A percentile compares a stretch with the other conserved stretches of the same genome.
These are phyloP conservation scores for Wickerhamiella kurtzmanii DNA, from an alignment of 805 yeast genomes.

Conservation along the genomic window DNA sequence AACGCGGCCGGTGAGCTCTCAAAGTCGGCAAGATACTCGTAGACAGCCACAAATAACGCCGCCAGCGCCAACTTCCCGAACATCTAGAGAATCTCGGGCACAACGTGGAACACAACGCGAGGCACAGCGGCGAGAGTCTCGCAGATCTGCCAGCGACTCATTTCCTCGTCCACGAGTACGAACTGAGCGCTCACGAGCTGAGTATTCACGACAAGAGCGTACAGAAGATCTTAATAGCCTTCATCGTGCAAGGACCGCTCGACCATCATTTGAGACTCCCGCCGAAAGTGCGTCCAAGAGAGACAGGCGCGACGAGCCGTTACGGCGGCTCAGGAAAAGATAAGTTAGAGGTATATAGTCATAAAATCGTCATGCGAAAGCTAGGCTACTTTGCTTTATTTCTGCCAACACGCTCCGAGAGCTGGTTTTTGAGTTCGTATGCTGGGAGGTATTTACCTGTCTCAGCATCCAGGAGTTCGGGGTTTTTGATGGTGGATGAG, in stretches of 20 bases:
- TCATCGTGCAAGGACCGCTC: too few relatives aligned
- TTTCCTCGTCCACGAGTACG: not conserved
- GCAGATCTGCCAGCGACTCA: not conserved
- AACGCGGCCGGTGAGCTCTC: not conserved
- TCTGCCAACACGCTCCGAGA: conserved; percentile 42
- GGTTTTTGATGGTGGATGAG: conserved; percentile 58
- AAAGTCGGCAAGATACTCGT: not conserved
- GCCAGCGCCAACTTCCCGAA: too few relatives aligned
- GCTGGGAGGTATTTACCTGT: conserved; percentile 40
- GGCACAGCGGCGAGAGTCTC: too few relatives aligned
- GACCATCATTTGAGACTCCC: too few relatives aligned
- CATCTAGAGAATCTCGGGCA: too few relatives aligned
- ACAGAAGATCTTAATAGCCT: too few relatives aligned
- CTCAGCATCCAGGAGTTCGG: conserved; percentile 31
- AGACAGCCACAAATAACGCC: too few relatives aligned
- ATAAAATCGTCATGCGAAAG: not conserved
- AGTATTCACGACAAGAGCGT: not conserved
- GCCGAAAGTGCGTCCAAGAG: too few relatives aligned
- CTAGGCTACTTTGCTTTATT: not conserved
- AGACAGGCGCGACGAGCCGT: too few relatives aligned
- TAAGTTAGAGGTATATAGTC: not conserved
- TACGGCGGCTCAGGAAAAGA: too few relatives aligned
- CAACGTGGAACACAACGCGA: too few relatives aligned
- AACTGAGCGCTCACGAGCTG: not conserved
- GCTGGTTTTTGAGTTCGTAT: conserved; percentile 34